Percentiles rank a stretch among this genome's conserved stretches.
phyloP scores from a whole-genome alignment of 257 asterid genomes.

The Dorcoceras hygrometricum region DNA sequence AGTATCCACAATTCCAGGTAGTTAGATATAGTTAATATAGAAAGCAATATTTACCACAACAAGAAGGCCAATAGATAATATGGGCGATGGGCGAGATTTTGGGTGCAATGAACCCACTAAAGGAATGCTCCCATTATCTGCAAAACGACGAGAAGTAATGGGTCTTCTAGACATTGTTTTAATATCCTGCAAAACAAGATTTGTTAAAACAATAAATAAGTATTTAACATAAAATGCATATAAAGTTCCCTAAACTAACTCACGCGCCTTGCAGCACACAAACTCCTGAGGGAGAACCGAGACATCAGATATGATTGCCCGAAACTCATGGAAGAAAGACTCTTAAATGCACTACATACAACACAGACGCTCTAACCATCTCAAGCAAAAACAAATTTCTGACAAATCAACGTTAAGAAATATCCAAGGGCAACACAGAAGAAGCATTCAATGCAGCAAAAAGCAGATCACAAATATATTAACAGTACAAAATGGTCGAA shows the following conservation, averaged over 20 bases:
- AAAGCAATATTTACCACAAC: constrained; percentile 55
- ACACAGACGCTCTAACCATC: background rate
- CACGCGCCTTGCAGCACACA: no score
- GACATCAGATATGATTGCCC: background rate
- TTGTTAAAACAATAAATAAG: background rate
- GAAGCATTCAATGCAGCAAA: background rate
- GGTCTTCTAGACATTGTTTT: constrained; percentile 79
- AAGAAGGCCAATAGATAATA: constrained; percentile 67
- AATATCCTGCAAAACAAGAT: constrained; percentile 31
- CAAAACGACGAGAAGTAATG: constrained; percentile 61
- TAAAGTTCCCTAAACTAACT: no score
- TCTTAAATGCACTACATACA: background rate
- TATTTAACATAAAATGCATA: background rate
- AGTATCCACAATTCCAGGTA: background rate
- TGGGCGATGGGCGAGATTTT: constrained; percentile 81
- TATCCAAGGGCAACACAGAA: background rate
- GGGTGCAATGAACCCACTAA: constrained; percentile 72
- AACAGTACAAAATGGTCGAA: background rate
- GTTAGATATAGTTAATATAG: constrained; percentile 11
- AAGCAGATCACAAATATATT: background rate
- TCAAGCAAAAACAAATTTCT: background rate
- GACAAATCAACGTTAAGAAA: background rate
- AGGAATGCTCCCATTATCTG: constrained; percentile 64
- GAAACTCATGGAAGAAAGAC: no score
- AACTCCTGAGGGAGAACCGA: no score